Evolutionary conservation across 2,329 filamentous ascomycete genomes (phyloP).

Genomic region (Cordyceps pruinosa): DNA sequence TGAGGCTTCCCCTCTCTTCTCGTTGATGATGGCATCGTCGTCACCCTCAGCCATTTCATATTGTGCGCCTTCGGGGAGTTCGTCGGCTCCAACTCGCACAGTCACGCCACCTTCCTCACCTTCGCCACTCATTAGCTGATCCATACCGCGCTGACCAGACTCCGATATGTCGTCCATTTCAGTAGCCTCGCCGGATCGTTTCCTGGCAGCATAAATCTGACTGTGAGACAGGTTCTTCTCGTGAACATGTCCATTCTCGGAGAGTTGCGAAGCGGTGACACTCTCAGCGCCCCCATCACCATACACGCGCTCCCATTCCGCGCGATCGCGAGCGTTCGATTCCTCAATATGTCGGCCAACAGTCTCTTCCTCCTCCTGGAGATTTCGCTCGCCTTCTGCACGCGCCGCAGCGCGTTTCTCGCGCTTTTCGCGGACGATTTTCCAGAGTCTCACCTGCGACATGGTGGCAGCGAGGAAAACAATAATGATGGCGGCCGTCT

Average conservation of each 20-base stretch:
- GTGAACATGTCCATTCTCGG: conserved; percentile 43
- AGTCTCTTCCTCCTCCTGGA: conserved; percentile 61
- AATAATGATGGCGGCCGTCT: conserved; percentile 71
- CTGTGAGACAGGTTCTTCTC: conserved; percentile 36
- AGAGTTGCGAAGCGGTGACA: conserved; percentile 37
- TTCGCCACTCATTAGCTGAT: conserved; percentile 36
- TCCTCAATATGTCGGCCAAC: conserved; percentile 61
- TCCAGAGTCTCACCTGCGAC: conserved; percentile 83
- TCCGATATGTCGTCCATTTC: conserved; percentile 48
- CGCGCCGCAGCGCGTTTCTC: conserved; percentile 44
- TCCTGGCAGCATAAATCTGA: conserved; percentile 28
- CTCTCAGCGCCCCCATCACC: conserved; percentile 47
- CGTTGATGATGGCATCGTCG: conserved; percentile 20
- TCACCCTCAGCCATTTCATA: conserved; percentile 18
- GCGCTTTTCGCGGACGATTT: conserved; percentile 60
- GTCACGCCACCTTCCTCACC: conserved; percentile 41
- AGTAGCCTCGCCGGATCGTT: conserved; percentile 38
- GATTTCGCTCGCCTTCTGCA: conserved; percentile 44
- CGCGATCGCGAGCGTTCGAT: conserved; percentile 52
- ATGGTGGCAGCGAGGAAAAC: conserved; percentile 69
- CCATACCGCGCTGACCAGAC: conserved; percentile 23
- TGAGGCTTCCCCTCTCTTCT: conserved; percentile 22
- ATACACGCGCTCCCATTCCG: conserved; percentile 72
- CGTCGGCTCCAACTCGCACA: conserved; percentile 46
- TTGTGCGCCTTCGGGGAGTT: conserved; percentile 27